Evolutionary conservation across 1,139 yeast genomes (phyloP).

Genomic region (Kodamaea fungicola): DNA sequence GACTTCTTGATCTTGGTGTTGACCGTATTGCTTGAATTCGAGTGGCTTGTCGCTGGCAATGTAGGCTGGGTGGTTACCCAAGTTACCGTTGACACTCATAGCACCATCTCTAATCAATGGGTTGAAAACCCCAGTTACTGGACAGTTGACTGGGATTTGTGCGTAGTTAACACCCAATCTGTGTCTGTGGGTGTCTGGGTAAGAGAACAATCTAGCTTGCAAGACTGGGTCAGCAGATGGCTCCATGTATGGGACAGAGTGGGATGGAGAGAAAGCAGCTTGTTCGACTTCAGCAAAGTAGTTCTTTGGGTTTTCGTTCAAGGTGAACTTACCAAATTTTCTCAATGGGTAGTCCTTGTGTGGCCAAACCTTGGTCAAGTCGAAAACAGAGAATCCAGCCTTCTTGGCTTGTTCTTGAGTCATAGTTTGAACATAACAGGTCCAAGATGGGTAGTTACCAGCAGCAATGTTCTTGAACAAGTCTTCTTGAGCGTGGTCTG

Average conservation of each 20-base stretch:
- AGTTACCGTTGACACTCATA: constrained; percentile 80
- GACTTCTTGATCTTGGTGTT: constrained; percentile 69
- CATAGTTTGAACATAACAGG: constrained; percentile 68
- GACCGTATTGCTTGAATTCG: constrained; percentile 40
- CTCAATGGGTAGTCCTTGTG: constrained; percentile 73
- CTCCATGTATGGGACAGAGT: constrained; percentile 81
- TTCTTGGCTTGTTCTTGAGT: constrained; percentile 66
- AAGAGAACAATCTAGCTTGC: constrained; percentile 80
- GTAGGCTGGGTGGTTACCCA: constrained; percentile 82
- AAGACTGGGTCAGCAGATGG: constrained; percentile 85
- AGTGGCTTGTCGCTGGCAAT: constrained; percentile 58
- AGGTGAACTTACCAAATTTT: constrained; percentile 64
- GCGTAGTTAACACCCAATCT: constrained; percentile 66
- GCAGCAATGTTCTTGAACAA: constrained; percentile 55
- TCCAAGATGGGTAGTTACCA: constrained; percentile 64
- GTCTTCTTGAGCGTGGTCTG: constrained; percentile 60
- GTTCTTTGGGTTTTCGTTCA: constrained; percentile 72
- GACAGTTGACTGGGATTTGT: constrained; percentile 74
- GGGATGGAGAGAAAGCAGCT: constrained; percentile 80
- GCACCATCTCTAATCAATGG: constrained; percentile 85
- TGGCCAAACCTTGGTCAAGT: constrained; percentile 80
- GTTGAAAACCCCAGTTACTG: constrained; percentile 49
- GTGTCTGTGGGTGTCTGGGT: constrained; percentile 76
- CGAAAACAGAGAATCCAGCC: constrained; percentile 57
- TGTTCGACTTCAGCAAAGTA: constrained; percentile 82